Conservation (phyloP, 257 asterid genomes). For the Coffea eugenioides region DNA sequence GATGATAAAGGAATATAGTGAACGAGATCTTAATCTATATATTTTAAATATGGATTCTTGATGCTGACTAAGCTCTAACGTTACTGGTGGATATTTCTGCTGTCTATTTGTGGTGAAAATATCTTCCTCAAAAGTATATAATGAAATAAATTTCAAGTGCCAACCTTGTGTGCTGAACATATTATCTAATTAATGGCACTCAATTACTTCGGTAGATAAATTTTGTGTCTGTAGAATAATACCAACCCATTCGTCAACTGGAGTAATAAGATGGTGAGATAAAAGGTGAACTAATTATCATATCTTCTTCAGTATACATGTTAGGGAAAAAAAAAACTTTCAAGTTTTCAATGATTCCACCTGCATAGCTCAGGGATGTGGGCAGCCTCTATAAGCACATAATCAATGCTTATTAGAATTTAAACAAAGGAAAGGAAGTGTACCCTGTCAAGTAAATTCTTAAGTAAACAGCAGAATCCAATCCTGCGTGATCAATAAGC, state of each 20-base stretch:
- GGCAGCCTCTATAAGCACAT: neutral
- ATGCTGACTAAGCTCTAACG: neutral
- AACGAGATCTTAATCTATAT: neutral
- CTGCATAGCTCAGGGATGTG: neutral
- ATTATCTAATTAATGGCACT: neutral
- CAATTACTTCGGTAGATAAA: neutral
- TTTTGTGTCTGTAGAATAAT: neutral
- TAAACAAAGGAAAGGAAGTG: conserved; percentile 4
- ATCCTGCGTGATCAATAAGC: conserved; percentile 92
- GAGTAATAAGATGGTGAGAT: no score
- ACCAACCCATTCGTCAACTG: neutral
- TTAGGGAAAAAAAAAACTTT: neutral
- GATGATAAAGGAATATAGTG: neutral
- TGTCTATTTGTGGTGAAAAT: neutral
- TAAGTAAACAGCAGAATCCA: conserved; percentile 88
- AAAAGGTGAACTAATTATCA: neutral
- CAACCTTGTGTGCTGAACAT: neutral
- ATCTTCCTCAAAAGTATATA: neutral
- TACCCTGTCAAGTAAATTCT: conserved; percentile 95
- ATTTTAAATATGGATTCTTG: neutral
- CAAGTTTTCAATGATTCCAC: neutral
- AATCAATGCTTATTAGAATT: neutral
- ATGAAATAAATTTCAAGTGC: no score
- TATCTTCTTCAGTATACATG: neutral
- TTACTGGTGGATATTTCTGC: neutral